Base-by-base conservation (phyloP, 352 stramenopile species). In the Phytophthora cajani region DNA sequence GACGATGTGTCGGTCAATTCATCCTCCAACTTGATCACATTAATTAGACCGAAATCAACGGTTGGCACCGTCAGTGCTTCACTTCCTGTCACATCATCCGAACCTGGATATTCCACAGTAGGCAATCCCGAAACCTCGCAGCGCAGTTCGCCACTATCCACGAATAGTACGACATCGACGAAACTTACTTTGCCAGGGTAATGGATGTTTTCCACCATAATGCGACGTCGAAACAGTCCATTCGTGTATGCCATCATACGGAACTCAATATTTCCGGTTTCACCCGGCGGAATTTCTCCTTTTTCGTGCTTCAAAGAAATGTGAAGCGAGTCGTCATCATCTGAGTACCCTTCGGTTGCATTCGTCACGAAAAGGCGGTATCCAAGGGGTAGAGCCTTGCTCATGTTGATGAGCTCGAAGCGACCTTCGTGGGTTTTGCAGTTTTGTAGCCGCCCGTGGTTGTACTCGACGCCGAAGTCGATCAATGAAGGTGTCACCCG, bases 351-450 rank as follows among this genome's bases (percentile, higher is more conserved):
- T 17, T 91, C 87, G 16, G 71, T 78, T 25, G 84, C 74, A 56
- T 64, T 86, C 8, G 85, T 82, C 5, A 95, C 78, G 44, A 91
- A 92, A 2, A 97, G 70, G 23, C 85, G 82, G 67, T 97, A 97
- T 40, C 74, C 62, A 21, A 96, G 63, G 8, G 88, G 88, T 12
- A 97, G 67, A 1, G 84, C 74, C 67, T 94, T 95, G 69, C 87
- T 97, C 58, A 93, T 52, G 58, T 97, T 97, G 14, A 90, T 71
- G 23, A 97, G 55, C 55, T 96, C 86, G 52, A 97, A 94, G 11
- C 68, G 58, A 46, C 88, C 90, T 55, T 92, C 77, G 30, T 93
- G 87, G 12, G 74, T 81, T 59, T 84, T 72, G 33, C 79, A 78
- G 10, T 64, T 77, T 67, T 84, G 69, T 40, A 77, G 62, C 19